These are phyloP conservation scores for Inonotus obliquus DNA, from an alignment of 1,284 basidiomycete species.

Conservation along the genomic window DNA sequence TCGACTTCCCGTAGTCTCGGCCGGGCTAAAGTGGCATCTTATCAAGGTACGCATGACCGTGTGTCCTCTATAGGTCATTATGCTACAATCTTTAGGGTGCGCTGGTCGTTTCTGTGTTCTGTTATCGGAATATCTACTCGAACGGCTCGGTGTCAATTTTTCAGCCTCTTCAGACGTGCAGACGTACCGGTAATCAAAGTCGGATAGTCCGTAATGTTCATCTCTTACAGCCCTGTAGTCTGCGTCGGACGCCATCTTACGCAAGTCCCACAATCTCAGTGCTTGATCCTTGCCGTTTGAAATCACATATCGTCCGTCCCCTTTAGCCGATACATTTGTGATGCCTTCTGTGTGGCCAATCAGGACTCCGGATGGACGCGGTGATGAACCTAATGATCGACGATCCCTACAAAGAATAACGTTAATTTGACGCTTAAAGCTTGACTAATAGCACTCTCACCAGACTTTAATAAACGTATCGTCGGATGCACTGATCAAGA, in stretches of 20 bases:
- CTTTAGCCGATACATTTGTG: conserved; percentile 84
- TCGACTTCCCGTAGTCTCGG: conserved; percentile 84
- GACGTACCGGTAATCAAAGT: conserved; percentile 79
- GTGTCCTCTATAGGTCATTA: conserved; percentile 96
- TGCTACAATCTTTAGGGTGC: conserved; percentile 86
- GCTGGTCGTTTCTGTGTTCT: conserved; percentile 55
- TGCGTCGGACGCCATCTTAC: conserved; percentile 79
- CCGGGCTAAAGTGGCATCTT: conserved; percentile 92
- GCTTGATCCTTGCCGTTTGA: conserved; percentile 99
- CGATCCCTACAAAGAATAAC: conserved; percentile 64
- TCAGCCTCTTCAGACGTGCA: conserved; percentile 14
- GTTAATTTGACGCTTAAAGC: not conserved
- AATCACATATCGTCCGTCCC: conserved; percentile 92
- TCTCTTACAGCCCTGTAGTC: conserved; percentile 60
- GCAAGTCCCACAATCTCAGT: conserved; percentile 89
- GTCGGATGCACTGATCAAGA: conserved; percentile 91
- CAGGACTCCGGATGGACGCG: conserved; percentile 86
- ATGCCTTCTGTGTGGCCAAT: conserved; percentile 95
- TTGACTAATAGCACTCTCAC: conserved; percentile 38
- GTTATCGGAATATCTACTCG: conserved; percentile 58
- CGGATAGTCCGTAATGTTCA: conserved; percentile 52
- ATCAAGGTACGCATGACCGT: conserved; percentile 91
- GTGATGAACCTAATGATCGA: conserved; percentile 75
- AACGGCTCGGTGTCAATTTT: not conserved
- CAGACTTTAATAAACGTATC: conserved; percentile 95